Conservation (phyloP, 2,329 filamentous ascomycete genomes). For the Alternaria arbusti region DNA sequence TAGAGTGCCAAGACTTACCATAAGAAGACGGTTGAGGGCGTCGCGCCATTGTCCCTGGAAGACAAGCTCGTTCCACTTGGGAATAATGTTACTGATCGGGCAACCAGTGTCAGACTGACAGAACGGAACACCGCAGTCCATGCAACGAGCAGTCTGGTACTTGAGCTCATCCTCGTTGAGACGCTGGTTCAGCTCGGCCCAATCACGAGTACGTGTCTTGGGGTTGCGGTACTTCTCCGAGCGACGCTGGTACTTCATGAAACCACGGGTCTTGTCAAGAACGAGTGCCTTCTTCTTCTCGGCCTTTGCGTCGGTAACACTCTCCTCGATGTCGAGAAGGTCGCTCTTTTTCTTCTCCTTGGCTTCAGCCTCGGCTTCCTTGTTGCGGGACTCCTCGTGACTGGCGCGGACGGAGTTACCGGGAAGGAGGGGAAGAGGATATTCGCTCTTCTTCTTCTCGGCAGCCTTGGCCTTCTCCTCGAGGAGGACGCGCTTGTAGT, state of each 20-base stretch:
- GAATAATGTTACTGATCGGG: slow-evolving; percentile 96
- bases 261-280: slow-evolving; percentile 95
- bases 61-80: slow-evolving; percentile 86
- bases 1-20: slow-evolving; percentile 44
- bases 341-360: slow-evolving; percentile 72
- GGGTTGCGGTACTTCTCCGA: slow-evolving; percentile 90
- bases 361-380: slow-evolving; percentile 66
- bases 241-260: slow-evolving; percentile 95
- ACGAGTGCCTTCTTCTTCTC: slow-evolving; percentile 93
- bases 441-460: slow-evolving; percentile 83
- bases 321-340: slow-evolving; percentile 85
- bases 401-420: slow-evolving; percentile 64
- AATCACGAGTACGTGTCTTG: slow-evolving; percentile 86
- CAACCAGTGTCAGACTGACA: slow-evolving; percentile 96
- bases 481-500: slow-evolving; percentile 91
- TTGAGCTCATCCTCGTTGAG: slow-evolving; percentile 94
- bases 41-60: slow-evolving; percentile 75
- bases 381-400: slow-evolving; percentile 62
- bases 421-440: slow-evolving; percentile 77
- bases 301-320: slow-evolving; percentile 78
- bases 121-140: slow-evolving; percentile 99
- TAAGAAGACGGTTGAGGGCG: slow-evolving; percentile 86
- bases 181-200: slow-evolving; percentile 86
- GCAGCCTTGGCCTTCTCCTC: slow-evolving; percentile 87
- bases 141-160: slow-evolving; percentile 94